Evolutionary conservation across 257 asterid genomes (phyloP).

Genomic region (Solanum pennellii): DNA sequence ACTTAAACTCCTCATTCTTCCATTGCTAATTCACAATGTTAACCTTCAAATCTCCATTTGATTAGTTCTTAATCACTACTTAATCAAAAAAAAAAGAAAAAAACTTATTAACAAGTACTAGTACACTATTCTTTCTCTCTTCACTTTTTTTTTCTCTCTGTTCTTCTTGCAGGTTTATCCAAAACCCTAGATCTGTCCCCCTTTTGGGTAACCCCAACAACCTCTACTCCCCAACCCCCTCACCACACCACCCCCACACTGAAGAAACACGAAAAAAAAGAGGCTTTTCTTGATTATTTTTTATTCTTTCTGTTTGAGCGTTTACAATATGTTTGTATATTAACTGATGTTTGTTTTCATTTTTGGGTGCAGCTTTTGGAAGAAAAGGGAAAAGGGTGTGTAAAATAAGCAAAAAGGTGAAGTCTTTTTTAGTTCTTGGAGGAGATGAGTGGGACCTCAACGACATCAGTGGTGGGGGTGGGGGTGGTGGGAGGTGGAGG

Average conservation of each 20-base stretch:
- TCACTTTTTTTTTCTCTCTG: conserved; percentile 3
- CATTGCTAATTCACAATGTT: not conserved
- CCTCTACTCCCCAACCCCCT: not conserved
- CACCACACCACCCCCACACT: not conserved
- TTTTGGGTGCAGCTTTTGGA: conserved; percentile 35
- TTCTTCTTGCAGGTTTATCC: conserved; percentile 38
- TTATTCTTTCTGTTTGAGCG: not conserved
- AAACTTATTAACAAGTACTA: not conserved
- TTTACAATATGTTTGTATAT: not conserved
- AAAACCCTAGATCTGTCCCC: conserved; percentile 90
- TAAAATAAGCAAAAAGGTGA: not conserved
- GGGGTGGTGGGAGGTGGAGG: conserved; percentile 13
- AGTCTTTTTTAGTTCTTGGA: not conserved
- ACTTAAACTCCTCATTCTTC: not conserved
- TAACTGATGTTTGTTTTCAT: conserved; percentile 4
- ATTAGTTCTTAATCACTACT: not conserved
- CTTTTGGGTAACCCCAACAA: conserved; percentile 1
- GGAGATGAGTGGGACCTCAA: conserved; percentile 51
- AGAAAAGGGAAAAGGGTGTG: conserved; percentile 7
- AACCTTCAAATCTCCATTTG: not conserved
- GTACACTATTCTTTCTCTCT: not conserved
- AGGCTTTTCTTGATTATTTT: not conserved
- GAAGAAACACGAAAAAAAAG: not conserved
- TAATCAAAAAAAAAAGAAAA: not conserved
- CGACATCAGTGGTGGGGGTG: conserved; percentile 27